These are phyloP conservation scores for Ogataea methylovora DNA, from an alignment of 805 yeast genomes.

Conservation along the genomic window DNA sequence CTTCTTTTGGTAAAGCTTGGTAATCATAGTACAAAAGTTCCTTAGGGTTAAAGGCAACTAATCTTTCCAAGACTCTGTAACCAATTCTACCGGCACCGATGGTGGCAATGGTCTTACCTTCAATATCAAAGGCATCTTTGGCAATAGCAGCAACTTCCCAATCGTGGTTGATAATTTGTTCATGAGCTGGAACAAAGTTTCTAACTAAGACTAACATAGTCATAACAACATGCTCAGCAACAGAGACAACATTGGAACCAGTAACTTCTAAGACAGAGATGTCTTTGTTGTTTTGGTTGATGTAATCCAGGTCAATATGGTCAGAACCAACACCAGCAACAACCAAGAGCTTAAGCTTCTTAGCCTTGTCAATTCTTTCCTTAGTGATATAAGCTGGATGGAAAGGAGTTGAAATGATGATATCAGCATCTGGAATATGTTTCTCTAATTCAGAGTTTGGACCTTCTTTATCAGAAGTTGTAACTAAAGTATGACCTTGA, in stretches of 20 bases:
- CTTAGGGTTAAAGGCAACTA: slow-evolving; percentile 67
- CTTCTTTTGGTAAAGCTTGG: slow-evolving; percentile 54
- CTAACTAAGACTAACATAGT: slow-evolving; percentile 64
- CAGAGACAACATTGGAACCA: slow-evolving; percentile 73
- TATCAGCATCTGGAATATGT: slow-evolving; percentile 64
- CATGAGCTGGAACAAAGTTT: slow-evolving; percentile 75
- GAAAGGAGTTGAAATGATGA: slow-evolving; percentile 77
- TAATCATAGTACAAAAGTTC: slow-evolving; percentile 70
- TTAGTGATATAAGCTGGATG: slow-evolving; percentile 70
- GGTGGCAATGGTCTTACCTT: slow-evolving; percentile 70
- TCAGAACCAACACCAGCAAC: slow-evolving; percentile 88
- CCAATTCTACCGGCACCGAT: slow-evolving; percentile 83
- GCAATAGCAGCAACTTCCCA: slow-evolving; percentile 80
- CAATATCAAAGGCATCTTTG: slow-evolving; percentile 66
- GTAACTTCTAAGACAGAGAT: slow-evolving; percentile 75
- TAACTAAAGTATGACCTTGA: slow-evolving; percentile 58
- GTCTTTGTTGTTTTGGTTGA: slow-evolving; percentile 47
- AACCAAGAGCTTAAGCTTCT: slow-evolving; percentile 59
- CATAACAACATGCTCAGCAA: slow-evolving; percentile 76
- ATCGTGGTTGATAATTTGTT: slow-evolving; percentile 48
- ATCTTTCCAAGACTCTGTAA: slow-evolving; percentile 63
- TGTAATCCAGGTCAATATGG: slow-evolving; percentile 65
- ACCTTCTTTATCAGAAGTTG: slow-evolving; percentile 67
- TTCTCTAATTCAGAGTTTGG: slow-evolving; percentile 50
- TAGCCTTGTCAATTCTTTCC: slow-evolving; percentile 61